phyloP scores from a whole-genome alignment of 306 rosid species.

The Prunus mira region DNA sequence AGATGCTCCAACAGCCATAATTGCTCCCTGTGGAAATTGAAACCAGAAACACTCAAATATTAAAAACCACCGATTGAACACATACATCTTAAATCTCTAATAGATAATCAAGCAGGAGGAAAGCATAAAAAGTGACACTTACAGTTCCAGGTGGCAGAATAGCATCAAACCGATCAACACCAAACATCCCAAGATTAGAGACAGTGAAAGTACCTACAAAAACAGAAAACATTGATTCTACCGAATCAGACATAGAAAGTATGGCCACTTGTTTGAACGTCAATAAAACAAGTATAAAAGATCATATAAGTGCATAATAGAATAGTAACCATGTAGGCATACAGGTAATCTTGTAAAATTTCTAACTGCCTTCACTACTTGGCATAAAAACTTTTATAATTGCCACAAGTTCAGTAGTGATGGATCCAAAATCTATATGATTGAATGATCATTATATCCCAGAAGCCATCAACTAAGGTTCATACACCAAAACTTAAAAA shows the following conservation, averaged over 20 bases:
- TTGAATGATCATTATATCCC: background rate
- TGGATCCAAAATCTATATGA: background rate
- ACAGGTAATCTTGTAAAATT: background rate
- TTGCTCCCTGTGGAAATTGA: slow-evolving; percentile 71
- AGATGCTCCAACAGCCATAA: slow-evolving; percentile 96
- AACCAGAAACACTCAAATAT: slow-evolving; percentile 10
- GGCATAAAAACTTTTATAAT: background rate
- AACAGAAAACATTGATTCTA: background rate
- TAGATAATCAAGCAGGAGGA: background rate
- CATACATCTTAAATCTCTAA: slow-evolving; percentile 10
- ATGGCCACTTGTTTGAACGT: background rate
- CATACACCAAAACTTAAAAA: background rate
- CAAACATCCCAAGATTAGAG: slow-evolving; percentile 97
- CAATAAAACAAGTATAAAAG: too few species aligned
- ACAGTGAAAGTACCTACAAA: slow-evolving; percentile 83
- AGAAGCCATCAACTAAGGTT: background rate
- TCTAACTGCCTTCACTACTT: background rate
- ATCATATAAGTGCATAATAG: background rate
- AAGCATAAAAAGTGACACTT: slow-evolving; percentile 16
- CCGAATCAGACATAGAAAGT: slow-evolving; percentile 6
- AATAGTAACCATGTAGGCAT: background rate
- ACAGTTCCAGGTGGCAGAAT: slow-evolving; percentile 98
- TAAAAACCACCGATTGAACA: slow-evolving; percentile 4
- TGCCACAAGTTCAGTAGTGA: background rate
- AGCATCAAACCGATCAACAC: slow-evolving; percentile 96